Base-by-base conservation (phyloP, 2,329 filamentous ascomycete genomes). In the Paraconiothyrium sp. region DNA sequence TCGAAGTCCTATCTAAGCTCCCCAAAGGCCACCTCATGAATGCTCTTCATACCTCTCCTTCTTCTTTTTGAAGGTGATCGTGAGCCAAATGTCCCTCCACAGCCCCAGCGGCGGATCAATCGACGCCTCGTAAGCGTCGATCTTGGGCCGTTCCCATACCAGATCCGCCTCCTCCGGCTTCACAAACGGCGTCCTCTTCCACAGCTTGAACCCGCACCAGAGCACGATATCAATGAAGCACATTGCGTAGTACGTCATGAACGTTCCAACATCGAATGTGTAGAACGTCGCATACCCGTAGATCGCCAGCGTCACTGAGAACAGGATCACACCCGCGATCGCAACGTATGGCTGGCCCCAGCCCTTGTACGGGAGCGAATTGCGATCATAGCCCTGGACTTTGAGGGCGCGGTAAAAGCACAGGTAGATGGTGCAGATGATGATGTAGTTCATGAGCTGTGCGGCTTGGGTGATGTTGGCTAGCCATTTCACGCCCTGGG, bases 401-500 rank as follows among this genome's bases (percentile, higher is more conserved):
- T 60, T 58, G 7, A 61, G 54, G 1, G 64, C 64, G 2, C 57
- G 51, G 57, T 63, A 62, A 54, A 60, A 66, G 49, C 48, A 59
- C 14, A 64, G 34, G 51, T 61, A 66, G 35, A 60, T 66, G 8
- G 56, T 57, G 46, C 56, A 60, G 49, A 63, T 66, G 32, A 61
- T 58, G 44, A 63, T 58, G 57, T 61, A 66, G 54, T 66, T 60
- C 47, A 66, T 52, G 2, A 64, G 51, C 51, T 62, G 58, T 2
- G 60, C 58, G 37, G 58, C 61, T 61, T 62, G 61, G 5, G 58
- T 61, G 7, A 66, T 37, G 30, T 64, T 63, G 5, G 60, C 61
- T 27, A 66, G 64, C 90, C 90, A 92, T 59, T 84, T 82, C 62
- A 93, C 80, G 0, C 92, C 91, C 16, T 88, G 85, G 2, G 89